These are phyloP conservation scores for Stemphylium beticola DNA, from an alignment of 2,329 filamentous ascomycete species.

Conservation along the genomic window DNA sequence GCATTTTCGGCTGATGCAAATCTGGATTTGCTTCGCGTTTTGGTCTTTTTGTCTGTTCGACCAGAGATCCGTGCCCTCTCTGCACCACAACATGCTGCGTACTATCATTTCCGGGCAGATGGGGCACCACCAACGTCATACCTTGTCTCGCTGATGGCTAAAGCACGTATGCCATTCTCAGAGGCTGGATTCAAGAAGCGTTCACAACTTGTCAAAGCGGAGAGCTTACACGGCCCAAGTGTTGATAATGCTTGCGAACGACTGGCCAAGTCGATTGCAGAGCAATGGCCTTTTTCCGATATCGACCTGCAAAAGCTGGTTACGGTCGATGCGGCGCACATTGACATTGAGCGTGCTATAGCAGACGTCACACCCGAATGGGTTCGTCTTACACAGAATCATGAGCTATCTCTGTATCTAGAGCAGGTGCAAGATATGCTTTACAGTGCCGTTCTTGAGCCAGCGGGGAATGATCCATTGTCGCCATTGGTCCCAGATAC, in stretches of 20 bases:
- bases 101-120: slow-evolving; percentile 45
- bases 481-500: neutral
- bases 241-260: slow-evolving; percentile 39
- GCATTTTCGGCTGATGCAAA: slow-evolving; percentile 50
- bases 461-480: neutral
- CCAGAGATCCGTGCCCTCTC: slow-evolving; percentile 48
- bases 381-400: slow-evolving; percentile 57
- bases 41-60: slow-evolving; percentile 56
- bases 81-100: slow-evolving; percentile 44
- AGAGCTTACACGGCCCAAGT: slow-evolving; percentile 27
- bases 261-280: slow-evolving; percentile 51
- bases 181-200: slow-evolving; percentile 32
- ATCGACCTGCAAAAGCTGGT: slow-evolving; percentile 41
- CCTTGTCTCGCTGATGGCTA: slow-evolving; percentile 15
- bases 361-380: slow-evolving; percentile 54
- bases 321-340: slow-evolving; percentile 26
- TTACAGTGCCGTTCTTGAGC: slow-evolving; percentile 2
- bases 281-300: slow-evolving; percentile 48
- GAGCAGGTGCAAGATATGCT: slow-evolving; percentile 51
- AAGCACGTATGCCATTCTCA: slow-evolving; percentile 40
- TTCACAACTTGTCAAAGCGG: slow-evolving; percentile 37
- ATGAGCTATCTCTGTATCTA: slow-evolving; percentile 55
- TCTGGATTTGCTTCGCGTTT: slow-evolving; percentile 51
- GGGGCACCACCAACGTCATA: slow-evolving; percentile 35
- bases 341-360: slow-evolving; percentile 51